Conservation (phyloP, 345 rosid species). For the Salix brachista region DNA sequence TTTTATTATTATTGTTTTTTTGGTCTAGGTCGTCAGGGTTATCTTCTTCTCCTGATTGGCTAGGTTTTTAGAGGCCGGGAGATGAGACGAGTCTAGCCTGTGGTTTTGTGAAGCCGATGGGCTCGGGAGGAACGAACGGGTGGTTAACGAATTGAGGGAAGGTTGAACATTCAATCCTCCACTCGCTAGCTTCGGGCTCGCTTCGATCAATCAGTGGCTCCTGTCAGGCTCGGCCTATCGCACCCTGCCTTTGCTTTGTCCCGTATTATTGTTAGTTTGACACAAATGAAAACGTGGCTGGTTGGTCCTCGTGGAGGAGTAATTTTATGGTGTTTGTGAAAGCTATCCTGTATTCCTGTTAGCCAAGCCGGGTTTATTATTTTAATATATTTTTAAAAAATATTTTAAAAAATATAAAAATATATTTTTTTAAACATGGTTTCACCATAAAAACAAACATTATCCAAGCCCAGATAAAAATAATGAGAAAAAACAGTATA, state of each 20-base stretch:
- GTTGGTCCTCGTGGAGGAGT: too few species aligned
- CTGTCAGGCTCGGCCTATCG: background rate
- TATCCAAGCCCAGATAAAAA: rapidly evolving
- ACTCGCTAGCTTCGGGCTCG: conserved; percentile 38
- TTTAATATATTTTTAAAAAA: too few species aligned
- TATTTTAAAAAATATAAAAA: too few species aligned
- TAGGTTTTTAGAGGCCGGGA: background rate
- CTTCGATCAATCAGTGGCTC: conserved; percentile 27
- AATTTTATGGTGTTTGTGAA: too few species aligned
- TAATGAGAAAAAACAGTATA: too few species aligned
- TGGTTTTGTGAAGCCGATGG: conserved; percentile 8
- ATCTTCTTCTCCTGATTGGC: background rate
- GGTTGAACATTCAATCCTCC: conserved; percentile 23
- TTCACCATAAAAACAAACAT: too few species aligned
- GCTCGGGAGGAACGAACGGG: conserved; percentile 29
- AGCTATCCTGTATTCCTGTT: too few species aligned
- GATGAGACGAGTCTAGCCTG: conserved; percentile 20
- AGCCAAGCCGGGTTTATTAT: too few species aligned
- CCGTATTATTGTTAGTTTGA: background rate
- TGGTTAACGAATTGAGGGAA: background rate
- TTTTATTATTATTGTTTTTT: background rate
- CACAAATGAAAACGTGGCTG: too few species aligned
- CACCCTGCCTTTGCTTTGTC: background rate
- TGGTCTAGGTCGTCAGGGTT: background rate
- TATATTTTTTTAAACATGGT: too few species aligned